Base-by-base conservation (phyloP, 2,329 filamentous ascomycete genomes). In the Xylariaceae sp. region DNA sequence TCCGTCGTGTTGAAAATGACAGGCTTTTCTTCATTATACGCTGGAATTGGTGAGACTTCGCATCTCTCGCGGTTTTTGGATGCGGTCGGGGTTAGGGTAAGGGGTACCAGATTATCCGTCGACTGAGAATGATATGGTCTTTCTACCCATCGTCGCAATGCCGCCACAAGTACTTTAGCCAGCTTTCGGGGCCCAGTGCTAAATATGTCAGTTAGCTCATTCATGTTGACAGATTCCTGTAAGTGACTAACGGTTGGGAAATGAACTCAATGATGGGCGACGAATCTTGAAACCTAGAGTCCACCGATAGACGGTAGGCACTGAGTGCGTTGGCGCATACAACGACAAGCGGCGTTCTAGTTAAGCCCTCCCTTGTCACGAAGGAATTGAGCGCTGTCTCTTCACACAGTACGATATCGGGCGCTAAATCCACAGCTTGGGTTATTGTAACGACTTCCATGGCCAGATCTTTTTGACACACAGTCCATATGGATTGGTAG, bases 161-260 rank as follows among this genome's bases (percentile, higher is more conserved):
- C 33, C 11, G 26, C 50, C 39, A 58, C 49, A 7, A 76, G 63
- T 2, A 71, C 65, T 17, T 72, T 72, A 12, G 73, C 72, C 0
- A 76, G 64, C 53, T 75, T 76, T 16, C 73, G 72, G 5, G 74
- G 73, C 0, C 74, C 74, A 3, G 73, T 62, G 3, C 73, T 75
- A 28, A 6, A 17, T 14, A 17, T 3, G n/a, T 16, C 7, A 23
- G 24, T 56, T 49, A 56, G 4, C 1, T 16, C 7, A 28, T 23
- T 12, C 3, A 34, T 3, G 3, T n/a, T 39, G 6, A 21, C 5
- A 6, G n/a, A 26, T n/a, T n/a, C n/a, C n/a, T n/a, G 9, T 9
- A 12, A 37, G 16, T 26, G 2, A 69, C 74, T 62, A 53, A 74
- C 70, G 75, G 75, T 44, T 75, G 74, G 1, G 74, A 74, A 16